phyloP scores from a whole-genome alignment of 768 basidiomycete species.

The Phaeotremella fagi region DNA sequence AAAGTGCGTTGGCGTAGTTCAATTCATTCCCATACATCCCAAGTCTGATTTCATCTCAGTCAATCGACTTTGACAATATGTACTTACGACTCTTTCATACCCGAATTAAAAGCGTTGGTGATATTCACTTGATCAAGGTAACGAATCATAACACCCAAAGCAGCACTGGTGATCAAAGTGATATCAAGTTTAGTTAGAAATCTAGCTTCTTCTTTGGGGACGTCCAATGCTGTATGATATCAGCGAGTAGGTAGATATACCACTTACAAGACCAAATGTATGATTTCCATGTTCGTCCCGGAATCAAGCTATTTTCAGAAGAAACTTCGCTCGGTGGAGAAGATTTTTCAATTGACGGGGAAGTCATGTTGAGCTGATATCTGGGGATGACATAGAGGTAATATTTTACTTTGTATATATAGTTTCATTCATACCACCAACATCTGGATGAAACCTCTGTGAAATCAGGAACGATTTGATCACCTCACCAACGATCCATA shows the following conservation, averaged over 20 bases:
- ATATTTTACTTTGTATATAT: too few species aligned
- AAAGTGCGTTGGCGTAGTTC: slow-evolving; percentile 35
- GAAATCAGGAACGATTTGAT: too few species aligned
- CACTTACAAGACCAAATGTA: slow-evolving; percentile 29
- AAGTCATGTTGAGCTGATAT: too few species aligned
- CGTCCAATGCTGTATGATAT: slow-evolving; percentile 13
- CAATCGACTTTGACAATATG: not conserved
- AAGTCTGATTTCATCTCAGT: slow-evolving; percentile 7
- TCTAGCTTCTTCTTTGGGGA: slow-evolving; percentile 18
- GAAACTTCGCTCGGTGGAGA: too few species aligned
- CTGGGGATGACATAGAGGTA: too few species aligned
- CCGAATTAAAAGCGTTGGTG: slow-evolving; percentile 31
- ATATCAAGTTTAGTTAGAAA: slow-evolving; percentile 33
- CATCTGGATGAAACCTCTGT: too few species aligned
- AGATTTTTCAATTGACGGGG: too few species aligned
- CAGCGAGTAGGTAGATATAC: not conserved
- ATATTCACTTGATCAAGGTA: slow-evolving; percentile 38
- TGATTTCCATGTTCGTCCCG: slow-evolving; percentile 24
- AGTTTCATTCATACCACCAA: too few species aligned
- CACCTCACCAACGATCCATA: too few species aligned
- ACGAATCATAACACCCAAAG: slow-evolving; percentile 33
- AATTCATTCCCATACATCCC: slow-evolving; percentile 2
- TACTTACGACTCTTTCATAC: not conserved
- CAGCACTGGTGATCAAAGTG: slow-evolving; percentile 28
- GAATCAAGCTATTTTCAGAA: too few species aligned